These are phyloP conservation scores for Vigna angularis DNA, from an alignment of 306 rosid species.

Conservation along the genomic window DNA sequence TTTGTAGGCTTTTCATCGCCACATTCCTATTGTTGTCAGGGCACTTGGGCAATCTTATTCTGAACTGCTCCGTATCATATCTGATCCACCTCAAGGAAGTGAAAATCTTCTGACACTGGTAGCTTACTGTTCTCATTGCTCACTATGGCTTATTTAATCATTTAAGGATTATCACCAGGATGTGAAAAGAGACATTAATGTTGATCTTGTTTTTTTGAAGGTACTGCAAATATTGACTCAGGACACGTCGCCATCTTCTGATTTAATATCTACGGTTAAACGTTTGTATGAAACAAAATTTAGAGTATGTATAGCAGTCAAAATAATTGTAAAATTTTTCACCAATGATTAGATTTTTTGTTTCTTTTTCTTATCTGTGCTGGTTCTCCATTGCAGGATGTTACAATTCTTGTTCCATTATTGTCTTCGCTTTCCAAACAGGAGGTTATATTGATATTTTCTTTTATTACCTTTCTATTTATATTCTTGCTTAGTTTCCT, in stretches of 20 bases:
- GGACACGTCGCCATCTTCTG: conserved; percentile 77
- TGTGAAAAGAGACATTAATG: conserved; percentile 17
- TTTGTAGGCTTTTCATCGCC: conserved; percentile 92
- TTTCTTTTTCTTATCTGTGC: conserved; percentile 41
- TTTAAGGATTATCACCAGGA: conserved; percentile 18
- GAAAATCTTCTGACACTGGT: conserved; percentile 93
- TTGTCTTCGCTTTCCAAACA: conserved; percentile 83
- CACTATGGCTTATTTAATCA: neutral
- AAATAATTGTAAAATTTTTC: conserved; percentile 40
- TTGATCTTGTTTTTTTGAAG: conserved; percentile 59
- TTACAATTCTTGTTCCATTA: conserved; percentile 95
- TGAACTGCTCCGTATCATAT: conserved; percentile 80
- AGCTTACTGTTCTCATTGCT: conserved; percentile 44
- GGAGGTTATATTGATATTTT: conserved; percentile 65
- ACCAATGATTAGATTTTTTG: conserved; percentile 8
- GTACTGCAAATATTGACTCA: conserved; percentile 92
- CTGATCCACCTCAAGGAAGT: conserved; percentile 99
- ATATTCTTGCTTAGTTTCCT: conserved; percentile 1
- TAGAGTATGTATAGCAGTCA: conserved; percentile 59
- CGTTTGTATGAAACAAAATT: conserved; percentile 92
- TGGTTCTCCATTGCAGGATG: conserved; percentile 73
- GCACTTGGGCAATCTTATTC: conserved; percentile 86
- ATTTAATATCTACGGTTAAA: conserved; percentile 86
- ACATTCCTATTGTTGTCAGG: conserved; percentile 87
- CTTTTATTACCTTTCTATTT: conserved; percentile 34